Conservation (phyloP, 2,329 filamentous ascomycete genomes). For the Sphaerulina musiva region DNA sequence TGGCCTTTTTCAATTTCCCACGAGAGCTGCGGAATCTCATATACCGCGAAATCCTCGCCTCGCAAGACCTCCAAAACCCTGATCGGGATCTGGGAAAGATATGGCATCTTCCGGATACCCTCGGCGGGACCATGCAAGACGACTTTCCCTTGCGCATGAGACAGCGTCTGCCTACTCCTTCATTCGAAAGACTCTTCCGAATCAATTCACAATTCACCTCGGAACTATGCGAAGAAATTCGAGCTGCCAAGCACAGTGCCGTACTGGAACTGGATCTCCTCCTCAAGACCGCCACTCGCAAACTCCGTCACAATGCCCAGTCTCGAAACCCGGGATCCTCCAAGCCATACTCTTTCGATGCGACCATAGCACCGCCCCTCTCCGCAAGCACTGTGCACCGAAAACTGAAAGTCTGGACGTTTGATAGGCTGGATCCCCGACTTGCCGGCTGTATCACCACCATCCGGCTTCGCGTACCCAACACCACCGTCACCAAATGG, state of each 20-base stretch:
- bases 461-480: background rate
- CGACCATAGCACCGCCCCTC: background rate
- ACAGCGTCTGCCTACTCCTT: background rate
- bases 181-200: background rate
- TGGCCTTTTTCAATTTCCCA: background rate
- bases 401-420: background rate
- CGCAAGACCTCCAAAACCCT: background rate
- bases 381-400: background rate
- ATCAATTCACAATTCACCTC: background rate
- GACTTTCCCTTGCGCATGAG: conserved; percentile 2
- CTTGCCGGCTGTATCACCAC: background rate
- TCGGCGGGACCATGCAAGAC: background rate
- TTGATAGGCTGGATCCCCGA: background rate
- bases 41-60: background rate
- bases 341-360: conserved; percentile 1
- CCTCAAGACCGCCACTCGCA: background rate
- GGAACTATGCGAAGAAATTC: background rate
- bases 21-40: conserved; percentile 2
- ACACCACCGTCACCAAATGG: too few species aligned
- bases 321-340: background rate
- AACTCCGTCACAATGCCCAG: background rate
- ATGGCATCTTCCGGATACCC: background rate
- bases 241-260: background rate
- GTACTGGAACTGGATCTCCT: background rate
- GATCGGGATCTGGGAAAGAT: background rate